These are phyloP conservation scores for Santalum album DNA, from an alignment of 164 flowering plant genomes.

Conservation along the genomic window DNA sequence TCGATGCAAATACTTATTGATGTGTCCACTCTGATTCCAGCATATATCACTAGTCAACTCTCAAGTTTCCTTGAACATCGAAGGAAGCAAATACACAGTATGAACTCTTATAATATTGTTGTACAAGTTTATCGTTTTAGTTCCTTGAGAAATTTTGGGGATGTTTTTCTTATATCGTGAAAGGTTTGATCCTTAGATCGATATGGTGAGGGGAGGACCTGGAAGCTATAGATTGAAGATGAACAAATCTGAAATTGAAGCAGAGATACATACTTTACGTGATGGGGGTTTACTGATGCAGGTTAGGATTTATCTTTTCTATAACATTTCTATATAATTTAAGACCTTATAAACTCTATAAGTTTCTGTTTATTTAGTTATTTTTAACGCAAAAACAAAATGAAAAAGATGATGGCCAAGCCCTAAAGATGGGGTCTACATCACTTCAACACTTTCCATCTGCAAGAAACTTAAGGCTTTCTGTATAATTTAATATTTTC, in stretches of 20 bases:
- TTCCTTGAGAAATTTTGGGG: no score
- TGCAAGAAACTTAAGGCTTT: no score
- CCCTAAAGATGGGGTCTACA: no score
- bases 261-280: constrained; percentile 93
- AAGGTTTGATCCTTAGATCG: constrained; percentile 38
- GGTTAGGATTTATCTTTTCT: constrained; percentile 37
- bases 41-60: constrained; percentile 92
- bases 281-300: constrained; percentile 99
- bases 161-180: background rate
- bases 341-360: background rate
- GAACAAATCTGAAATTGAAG: constrained; percentile 89
- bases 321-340: no score
- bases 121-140: no score
- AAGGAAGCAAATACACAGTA: constrained; percentile 98
- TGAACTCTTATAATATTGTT: constrained; percentile 5
- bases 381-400: no score
- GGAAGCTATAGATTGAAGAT: constrained; percentile 82
- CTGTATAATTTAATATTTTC: no score
- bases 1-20: constrained; percentile 2
- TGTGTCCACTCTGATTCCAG: constrained; percentile 34
- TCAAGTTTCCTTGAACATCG: constrained; percentile 87
- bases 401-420: no score
- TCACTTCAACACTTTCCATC: no score
- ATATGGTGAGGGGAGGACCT: constrained; percentile 88
- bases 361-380: no score